Evolutionary conservation across 768 basidiomycete species (phyloP).

Genomic region (Boletales sp.): DNA sequence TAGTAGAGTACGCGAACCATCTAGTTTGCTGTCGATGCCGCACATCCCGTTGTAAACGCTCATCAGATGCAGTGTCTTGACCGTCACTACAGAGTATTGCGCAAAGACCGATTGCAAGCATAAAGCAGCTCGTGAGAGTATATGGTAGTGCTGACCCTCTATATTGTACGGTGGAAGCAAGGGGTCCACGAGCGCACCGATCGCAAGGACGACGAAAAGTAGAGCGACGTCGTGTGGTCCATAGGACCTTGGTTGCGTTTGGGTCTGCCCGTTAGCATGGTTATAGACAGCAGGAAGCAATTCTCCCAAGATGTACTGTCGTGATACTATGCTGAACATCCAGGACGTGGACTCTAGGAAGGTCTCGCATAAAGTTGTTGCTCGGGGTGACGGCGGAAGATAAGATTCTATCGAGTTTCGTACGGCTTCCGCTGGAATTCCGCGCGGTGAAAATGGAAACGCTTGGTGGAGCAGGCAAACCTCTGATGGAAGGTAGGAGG

Average conservation of each 20-base stretch:
- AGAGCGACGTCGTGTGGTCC: conserved; percentile 51
- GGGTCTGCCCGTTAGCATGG: not conserved
- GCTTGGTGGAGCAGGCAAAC: conserved; percentile 40
- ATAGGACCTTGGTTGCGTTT: conserved; percentile 21
- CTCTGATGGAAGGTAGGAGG: conserved; percentile 43
- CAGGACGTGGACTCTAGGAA: conserved; percentile 48
- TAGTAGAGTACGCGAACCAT: conserved; percentile 43
- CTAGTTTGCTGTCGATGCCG: conserved; percentile 48
- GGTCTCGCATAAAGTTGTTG: conserved; percentile 41
- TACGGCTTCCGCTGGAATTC: conserved; percentile 32
- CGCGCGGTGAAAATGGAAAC: conserved; percentile 44
- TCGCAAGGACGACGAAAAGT: conserved; percentile 43
- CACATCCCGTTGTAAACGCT: conserved; percentile 54
- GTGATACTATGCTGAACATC: conserved; percentile 49
- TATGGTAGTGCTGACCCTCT: conserved; percentile 53
- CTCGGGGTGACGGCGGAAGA: conserved; percentile 42
- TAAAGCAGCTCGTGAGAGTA: conserved; percentile 44
- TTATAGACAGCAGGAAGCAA: conserved; percentile 46
- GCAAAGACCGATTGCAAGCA: conserved; percentile 43
- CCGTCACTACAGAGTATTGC: conserved; percentile 43
- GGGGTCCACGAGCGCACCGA: conserved; percentile 48
- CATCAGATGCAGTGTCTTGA: conserved; percentile 51
- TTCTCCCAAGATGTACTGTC: conserved; percentile 41
- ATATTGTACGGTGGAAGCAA: conserved; percentile 43
- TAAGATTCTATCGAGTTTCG: conserved; percentile 42